phyloP scores from a whole-genome alignment of 2,329 filamentous ascomycete species.

The Aspergillus tanneri region DNA sequence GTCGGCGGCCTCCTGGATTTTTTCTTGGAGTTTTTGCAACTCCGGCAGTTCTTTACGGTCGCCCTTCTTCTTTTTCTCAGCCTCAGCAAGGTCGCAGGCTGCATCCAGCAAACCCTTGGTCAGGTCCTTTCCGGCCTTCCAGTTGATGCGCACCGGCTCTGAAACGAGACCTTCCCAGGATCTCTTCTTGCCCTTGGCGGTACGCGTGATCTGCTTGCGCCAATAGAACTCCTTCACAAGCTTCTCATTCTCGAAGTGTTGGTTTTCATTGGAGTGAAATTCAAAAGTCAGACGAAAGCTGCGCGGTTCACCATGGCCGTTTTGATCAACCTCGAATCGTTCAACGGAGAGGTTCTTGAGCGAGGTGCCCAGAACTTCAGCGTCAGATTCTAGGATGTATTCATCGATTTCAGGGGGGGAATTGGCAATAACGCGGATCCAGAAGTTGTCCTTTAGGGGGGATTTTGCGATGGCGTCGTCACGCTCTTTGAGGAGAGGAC shows the following conservation, averaged over 20 bases:
- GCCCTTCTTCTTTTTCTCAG: slow-evolving; percentile 52
- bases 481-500: slow-evolving; percentile 74
- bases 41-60: slow-evolving; percentile 53
- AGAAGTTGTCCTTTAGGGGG: slow-evolving; percentile 65
- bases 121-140: slow-evolving; percentile 83
- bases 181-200: slow-evolving; percentile 47
- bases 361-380: slow-evolving; percentile 62
- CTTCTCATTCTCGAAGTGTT: slow-evolving; percentile 73
- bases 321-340: slow-evolving; percentile 69
- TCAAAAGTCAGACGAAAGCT: slow-evolving; percentile 75
- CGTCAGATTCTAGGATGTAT: slow-evolving; percentile 79
- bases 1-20: slow-evolving; percentile 46
- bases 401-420: slow-evolving; percentile 82
- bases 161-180: slow-evolving; percentile 75
- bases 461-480: slow-evolving; percentile 68
- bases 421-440: slow-evolving; percentile 89
- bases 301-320: slow-evolving; percentile 71
- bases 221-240: slow-evolving; percentile 93
- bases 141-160: slow-evolving; percentile 83
- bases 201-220: slow-evolving; percentile 58
- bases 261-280: slow-evolving; percentile 65
- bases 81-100: slow-evolving; percentile 67
- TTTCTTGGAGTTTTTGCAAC: slow-evolving; percentile 55
- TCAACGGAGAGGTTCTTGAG: slow-evolving; percentile 70
- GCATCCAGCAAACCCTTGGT: slow-evolving; percentile 77